A percentile compares a stretch with the other conserved stretches of the same genome.
Evolutionary conservation across 2,329 filamentous ascomycete species (phyloP).

Genomic region (Stachybotrys elegans): DNA sequence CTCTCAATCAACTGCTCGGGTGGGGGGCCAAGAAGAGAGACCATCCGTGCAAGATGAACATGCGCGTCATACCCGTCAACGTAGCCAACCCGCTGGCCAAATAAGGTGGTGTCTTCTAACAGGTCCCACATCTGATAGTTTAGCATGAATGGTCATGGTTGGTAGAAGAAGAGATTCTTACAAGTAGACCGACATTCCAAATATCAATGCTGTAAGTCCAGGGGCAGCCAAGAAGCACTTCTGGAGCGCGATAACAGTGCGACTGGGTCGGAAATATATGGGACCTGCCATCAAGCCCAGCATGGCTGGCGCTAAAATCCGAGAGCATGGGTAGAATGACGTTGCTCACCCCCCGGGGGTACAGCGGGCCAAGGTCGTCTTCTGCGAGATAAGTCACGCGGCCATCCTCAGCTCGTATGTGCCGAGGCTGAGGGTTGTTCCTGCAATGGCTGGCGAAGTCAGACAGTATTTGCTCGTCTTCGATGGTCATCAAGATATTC

Average conservation of each 20-base stretch:
- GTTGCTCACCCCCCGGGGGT: no score
- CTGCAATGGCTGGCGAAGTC: constrained; percentile 6
- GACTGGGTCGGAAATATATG: constrained; percentile 15
- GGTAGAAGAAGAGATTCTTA: constrained; percentile 3
- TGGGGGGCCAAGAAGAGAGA: constrained; percentile 12
- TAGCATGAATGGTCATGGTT: background rate
- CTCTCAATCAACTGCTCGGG: constrained; percentile 9
- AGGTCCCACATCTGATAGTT: constrained; percentile 17
- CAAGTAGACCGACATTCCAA: constrained; percentile 15
- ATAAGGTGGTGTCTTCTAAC: constrained; percentile 13
- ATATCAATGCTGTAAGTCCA: constrained; percentile 15
- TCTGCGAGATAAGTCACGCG: constrained; percentile 12
- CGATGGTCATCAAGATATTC: constrained; percentile 16
- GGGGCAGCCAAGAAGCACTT: constrained; percentile 16
- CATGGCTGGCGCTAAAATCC: constrained; percentile 13
- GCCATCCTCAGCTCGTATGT: constrained; percentile 8
- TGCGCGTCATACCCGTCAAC: constrained; percentile 17
- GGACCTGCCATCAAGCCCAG: constrained; percentile 6
- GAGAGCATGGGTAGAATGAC: constrained; percentile 10
- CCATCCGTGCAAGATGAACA: constrained; percentile 15
- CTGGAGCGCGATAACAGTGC: constrained; percentile 16
- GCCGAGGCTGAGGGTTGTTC: constrained; percentile 4
- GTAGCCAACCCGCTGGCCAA: constrained; percentile 10
- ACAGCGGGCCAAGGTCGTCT: constrained; percentile 11
- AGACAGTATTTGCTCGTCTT: constrained; percentile 9